Base-by-base conservation (phyloP, 73 alveolate genomes). In the Diophrys appendiculata region DNA sequence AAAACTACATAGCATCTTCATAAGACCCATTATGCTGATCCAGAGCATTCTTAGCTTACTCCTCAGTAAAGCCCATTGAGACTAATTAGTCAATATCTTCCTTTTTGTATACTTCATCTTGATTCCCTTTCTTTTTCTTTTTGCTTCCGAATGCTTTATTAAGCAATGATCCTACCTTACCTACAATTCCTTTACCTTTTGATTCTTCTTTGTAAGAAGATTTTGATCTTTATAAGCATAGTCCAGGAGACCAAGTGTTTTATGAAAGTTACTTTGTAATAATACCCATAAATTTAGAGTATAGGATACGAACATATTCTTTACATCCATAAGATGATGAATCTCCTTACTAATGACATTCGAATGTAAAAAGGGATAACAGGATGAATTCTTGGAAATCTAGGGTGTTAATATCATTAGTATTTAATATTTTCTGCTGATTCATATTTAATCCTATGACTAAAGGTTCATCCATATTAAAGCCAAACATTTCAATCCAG, bases 391-490 rank as follows among this genome's bases (percentile, higher is more conserved):
- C 88, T 30, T 73, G 52, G 34, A 3, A 43, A n/a, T 22, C 24
- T 5, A 68, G 53, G 2, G 54, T 80, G 18, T 56, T 34, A 5
- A 35, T 73, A 23, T 54, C 81, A 0, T 29, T 25, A 64, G 72
- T 79, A 56, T 77, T 72, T 30, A 82, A 56, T 22, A 78, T 32
- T 65, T 78, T 83, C 52, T 77, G 43, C 28, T 88, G 88, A 33
- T 74, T 60, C 25, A 82, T 28, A 25, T 54, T 74, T 0, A 82
- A 70, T 2, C 29, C 24, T 14, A 83, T 33, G 2, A 72, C 84
- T 0, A 88, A 78, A 3, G 90, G 90, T 54, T 73, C 86, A 1
- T 82, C 81, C n/a, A 82, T 32, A 0, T 69, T 81, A 69, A 81
- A 88, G 18, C 91, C 95, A 2, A 88, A 54, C 70, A 73, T 35